Percentiles rank a stretch among this genome's conserved stretches.
phyloP scores from a whole-genome alignment of 1,284 basidiomycete genomes.

The Peniophora sp. region DNA sequence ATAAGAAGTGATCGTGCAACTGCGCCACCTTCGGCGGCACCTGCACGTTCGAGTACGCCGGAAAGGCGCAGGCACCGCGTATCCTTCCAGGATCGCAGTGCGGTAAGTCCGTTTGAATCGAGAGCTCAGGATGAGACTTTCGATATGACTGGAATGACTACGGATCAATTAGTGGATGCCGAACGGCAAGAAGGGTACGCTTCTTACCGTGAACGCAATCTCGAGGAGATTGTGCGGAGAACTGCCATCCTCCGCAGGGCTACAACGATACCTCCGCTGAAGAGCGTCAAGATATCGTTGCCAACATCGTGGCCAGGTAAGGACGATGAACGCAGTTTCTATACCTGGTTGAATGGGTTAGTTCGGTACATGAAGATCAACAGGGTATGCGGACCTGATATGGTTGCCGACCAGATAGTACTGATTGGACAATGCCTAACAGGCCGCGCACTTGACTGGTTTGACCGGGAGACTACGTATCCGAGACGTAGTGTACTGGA shows the following conservation, averaged over 20 bases:
- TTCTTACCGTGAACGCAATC: not conserved
- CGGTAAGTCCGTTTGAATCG: too few species aligned
- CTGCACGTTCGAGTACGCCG: too few species aligned
- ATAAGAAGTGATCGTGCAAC: too few species aligned
- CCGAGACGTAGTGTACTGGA: not conserved
- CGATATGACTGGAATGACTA: too few species aligned
- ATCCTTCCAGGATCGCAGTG: too few species aligned
- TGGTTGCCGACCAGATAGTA: not conserved
- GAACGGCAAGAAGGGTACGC: not conserved
- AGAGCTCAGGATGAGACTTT: too few species aligned
- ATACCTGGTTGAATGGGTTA: not conserved
- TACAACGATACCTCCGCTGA: not conserved
- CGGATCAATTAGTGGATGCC: not conserved
- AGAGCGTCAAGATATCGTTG: not conserved
- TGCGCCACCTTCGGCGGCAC: too few species aligned
- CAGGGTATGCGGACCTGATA: not conserved
- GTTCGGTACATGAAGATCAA: not conserved
- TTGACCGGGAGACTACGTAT: not conserved
- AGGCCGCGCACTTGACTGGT: not conserved
- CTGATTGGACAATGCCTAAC: not conserved
- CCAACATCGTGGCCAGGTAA: not conserved
- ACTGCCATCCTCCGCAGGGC: not conserved
- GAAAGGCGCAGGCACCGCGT: too few species aligned
- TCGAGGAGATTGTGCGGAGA: not conserved
- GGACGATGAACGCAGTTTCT: not conserved